Evolutionary conservation across 2,329 filamentous ascomycete species (phyloP).

Genomic region (Colletotrichum caudatum): DNA sequence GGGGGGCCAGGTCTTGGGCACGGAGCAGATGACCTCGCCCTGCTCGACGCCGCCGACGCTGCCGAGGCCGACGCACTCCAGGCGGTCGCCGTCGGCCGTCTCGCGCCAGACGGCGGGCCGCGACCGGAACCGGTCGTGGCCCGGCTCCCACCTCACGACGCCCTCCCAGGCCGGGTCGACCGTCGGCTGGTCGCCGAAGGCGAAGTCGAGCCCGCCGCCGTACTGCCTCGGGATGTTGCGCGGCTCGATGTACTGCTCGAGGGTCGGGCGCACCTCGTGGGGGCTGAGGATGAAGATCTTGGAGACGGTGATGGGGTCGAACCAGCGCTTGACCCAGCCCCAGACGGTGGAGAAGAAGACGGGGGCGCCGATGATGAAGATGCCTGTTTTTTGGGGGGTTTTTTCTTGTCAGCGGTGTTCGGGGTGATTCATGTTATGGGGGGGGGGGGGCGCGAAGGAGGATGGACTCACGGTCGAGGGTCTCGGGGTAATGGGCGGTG

Average conservation of each 20-base stretch:
- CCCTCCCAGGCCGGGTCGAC: conserved; percentile 73
- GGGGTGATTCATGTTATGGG: background rate
- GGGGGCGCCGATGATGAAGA: conserved; percentile 86
- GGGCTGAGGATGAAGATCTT: conserved; percentile 93
- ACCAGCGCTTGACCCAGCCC: conserved; percentile 97
- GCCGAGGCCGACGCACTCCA: conserved; percentile 68
- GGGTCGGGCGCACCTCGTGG: conserved; percentile 79
- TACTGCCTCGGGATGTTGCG: conserved; percentile 90
- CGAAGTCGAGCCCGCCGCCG: conserved; percentile 86
- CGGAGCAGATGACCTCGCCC: conserved; percentile 62
- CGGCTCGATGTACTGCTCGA: conserved; percentile 84
- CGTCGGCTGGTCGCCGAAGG: conserved; percentile 79
- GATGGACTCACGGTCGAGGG: conserved; percentile 76
- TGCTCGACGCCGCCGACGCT: conserved; percentile 59
- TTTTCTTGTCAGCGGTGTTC: conserved; percentile 39
- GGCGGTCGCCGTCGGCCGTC: conserved; percentile 56
- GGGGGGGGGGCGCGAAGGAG: no score
- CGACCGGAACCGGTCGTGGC: conserved; percentile 63
- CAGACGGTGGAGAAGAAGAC: conserved; percentile 92
- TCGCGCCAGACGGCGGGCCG: conserved; percentile 70
- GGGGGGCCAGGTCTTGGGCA: conserved; percentile 58
- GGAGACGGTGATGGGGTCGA: conserved; percentile 90
- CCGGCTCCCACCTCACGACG: conserved; percentile 64
- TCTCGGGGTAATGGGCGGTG: conserved; percentile 95
- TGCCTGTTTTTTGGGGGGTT: conserved; percentile 49